phyloP scores from a whole-genome alignment of 2,329 filamentous ascomycete species.

The Pseudogymnoascus sp. region DNA sequence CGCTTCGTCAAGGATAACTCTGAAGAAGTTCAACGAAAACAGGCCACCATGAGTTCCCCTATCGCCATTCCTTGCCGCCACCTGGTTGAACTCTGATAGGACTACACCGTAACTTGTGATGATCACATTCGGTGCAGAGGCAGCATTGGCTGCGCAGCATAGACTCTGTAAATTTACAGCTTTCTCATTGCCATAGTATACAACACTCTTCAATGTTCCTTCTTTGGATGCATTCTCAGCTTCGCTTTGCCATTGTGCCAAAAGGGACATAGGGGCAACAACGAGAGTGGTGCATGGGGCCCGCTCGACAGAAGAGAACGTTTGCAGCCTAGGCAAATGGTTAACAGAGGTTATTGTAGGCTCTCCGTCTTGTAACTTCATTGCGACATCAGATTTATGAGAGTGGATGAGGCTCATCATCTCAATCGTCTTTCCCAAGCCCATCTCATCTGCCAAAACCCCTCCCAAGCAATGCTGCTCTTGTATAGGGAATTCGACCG shows the following conservation, averaged over 20 bases:
- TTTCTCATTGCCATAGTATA: constrained; percentile 92
- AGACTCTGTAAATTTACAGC: constrained; percentile 67
- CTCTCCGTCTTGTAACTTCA: constrained; percentile 29
- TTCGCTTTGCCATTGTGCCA: constrained; percentile 97
- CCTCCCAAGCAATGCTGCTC: constrained; percentile 93
- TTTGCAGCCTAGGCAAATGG: constrained; percentile 54
- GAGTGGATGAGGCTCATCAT: constrained; percentile 92
- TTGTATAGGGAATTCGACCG: constrained; percentile 83
- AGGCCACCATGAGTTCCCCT: constrained; percentile 62
- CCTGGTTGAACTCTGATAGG: constrained; percentile 78
- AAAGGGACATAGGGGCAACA: constrained; percentile 90
- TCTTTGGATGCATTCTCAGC: constrained; percentile 81
- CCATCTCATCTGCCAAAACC: constrained; percentile 95
- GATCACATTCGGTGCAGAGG: constrained; percentile 76
- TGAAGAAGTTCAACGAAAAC: constrained; percentile 91
- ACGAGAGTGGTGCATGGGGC: constrained; percentile 90
- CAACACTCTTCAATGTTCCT: constrained; percentile 72
- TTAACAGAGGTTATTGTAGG: constrained; percentile 40
- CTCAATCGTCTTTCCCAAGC: constrained; percentile 94
- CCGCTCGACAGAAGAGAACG: constrained; percentile 50
- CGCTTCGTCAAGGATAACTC: constrained; percentile 90
- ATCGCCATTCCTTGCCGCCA: constrained; percentile 60
- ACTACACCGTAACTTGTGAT: constrained; percentile 94
- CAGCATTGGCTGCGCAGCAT: constrained; percentile 67
- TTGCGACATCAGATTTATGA: constrained; percentile 56